These are phyloP conservation scores for Hyaloperonospora brassicae DNA, from an alignment of 352 stramenopile species.

Conservation along the genomic window DNA sequence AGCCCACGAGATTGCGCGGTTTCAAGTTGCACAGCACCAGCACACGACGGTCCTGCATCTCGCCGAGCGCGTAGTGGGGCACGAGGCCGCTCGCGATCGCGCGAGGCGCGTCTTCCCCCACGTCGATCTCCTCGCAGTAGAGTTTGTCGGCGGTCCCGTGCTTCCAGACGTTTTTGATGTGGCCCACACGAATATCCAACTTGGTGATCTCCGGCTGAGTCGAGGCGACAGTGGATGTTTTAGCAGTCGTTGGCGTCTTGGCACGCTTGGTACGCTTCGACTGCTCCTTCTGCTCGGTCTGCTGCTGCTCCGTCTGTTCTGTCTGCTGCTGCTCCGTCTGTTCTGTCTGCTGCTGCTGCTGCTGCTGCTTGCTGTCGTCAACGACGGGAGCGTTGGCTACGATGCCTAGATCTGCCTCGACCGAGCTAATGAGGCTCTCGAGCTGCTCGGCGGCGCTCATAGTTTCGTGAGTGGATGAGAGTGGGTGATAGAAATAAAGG, in stretches of 20 bases:
- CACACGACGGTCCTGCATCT: constrained; percentile 80
- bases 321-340: constrained; percentile 8
- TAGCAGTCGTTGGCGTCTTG: constrained; percentile 48
- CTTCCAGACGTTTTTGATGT: constrained; percentile 90
- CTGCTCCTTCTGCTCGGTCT: constrained; percentile 16
- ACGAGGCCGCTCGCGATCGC: constrained; percentile 85
- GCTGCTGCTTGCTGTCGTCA: constrained; percentile 19
- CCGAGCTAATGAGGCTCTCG: constrained; percentile 50
- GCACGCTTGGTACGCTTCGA: constrained; percentile 36
- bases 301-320: no score
- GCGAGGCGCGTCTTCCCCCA: constrained; percentile 79
- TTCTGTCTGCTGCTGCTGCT: constrained; percentile 19
- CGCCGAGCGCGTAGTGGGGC: constrained; percentile 79
- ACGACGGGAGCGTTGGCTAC: constrained; percentile 50
- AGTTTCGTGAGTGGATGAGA: neutral
- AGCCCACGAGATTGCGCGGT: constrained; percentile 83
- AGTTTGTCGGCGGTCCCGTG: constrained; percentile 88
- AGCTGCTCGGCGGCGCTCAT: constrained; percentile 53
- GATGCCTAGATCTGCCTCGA: constrained; percentile 73
- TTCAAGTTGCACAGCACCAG: constrained; percentile 90
- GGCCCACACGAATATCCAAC: constrained; percentile 87
- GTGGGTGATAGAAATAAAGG: neutral
- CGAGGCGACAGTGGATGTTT: constrained; percentile 28
- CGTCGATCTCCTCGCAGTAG: constrained; percentile 89
- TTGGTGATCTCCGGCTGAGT: constrained; percentile 87